These are phyloP conservation scores for Penicillium brasilianum DNA, from an alignment of 2,329 filamentous ascomycete species.

Conservation along the genomic window DNA sequence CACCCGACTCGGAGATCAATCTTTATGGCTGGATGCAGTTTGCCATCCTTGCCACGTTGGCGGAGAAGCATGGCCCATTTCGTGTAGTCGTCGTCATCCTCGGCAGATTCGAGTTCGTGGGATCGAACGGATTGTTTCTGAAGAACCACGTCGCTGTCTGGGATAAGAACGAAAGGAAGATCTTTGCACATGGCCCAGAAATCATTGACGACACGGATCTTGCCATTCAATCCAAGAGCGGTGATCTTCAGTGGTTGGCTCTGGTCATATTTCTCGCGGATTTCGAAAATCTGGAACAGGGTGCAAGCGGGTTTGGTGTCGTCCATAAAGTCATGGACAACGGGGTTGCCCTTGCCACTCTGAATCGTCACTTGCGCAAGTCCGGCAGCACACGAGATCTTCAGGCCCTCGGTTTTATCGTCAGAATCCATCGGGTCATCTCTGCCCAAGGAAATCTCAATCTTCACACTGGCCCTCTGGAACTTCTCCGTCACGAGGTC, in stretches of 20 bases:
- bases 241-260: slow-evolving; percentile 38
- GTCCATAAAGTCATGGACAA: slow-evolving; percentile 19
- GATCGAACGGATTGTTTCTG: slow-evolving; percentile 43
- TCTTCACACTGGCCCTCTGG: slow-evolving; percentile 15
- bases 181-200: slow-evolving; percentile 43
- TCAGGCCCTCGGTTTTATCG: slow-evolving; percentile 1
- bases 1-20: slow-evolving; percentile 55
- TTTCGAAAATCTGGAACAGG: slow-evolving; percentile 6
- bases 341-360: slow-evolving; percentile 26
- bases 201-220: slow-evolving; percentile 37
- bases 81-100: slow-evolving; percentile 25
- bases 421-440: not conserved
- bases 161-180: slow-evolving; percentile 44
- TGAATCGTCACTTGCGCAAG: slow-evolving; percentile 11
- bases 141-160: slow-evolving; percentile 46
- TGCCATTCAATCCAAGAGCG: slow-evolving; percentile 51
- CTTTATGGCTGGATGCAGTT: slow-evolving; percentile 39
- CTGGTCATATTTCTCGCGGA: slow-evolving; percentile 41
- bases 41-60: slow-evolving; percentile 12
- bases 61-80: slow-evolving; percentile 27
- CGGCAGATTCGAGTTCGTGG: not conserved
- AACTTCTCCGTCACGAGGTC: slow-evolving; percentile 23
- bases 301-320: not conserved
- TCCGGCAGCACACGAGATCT: slow-evolving; percentile 15
- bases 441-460: slow-evolving; percentile 15